Conservation (phyloP, 192 early-diverging fungal species). For the Coemansia sp. region DNA sequence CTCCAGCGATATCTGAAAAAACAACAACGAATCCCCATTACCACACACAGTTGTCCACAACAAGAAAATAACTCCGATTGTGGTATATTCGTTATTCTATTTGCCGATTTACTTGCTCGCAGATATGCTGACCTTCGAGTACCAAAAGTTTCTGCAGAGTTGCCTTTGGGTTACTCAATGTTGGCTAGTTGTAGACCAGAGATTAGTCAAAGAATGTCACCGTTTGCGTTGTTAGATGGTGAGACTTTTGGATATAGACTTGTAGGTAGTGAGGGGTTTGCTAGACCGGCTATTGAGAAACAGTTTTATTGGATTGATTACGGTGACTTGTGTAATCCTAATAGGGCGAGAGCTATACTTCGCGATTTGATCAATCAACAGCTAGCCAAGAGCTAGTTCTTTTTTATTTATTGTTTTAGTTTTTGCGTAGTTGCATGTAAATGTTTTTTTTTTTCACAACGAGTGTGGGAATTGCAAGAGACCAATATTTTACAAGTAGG, state of each 20-base stretch:
- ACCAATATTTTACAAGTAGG: no score
- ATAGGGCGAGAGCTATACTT: slow-evolving; percentile 27
- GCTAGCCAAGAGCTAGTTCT: no score
- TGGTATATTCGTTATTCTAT: slow-evolving; percentile 47
- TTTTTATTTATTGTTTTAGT: no score
- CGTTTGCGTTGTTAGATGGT: not conserved
- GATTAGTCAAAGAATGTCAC: slow-evolving; percentile 1
- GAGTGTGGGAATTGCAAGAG: no score
- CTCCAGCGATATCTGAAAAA: slow-evolving; percentile 3
- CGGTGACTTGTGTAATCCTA: slow-evolving; percentile 44
- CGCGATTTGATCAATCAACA: slow-evolving; percentile 12
- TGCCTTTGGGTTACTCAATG: slow-evolving; percentile 7
- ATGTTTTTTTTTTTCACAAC: no score
- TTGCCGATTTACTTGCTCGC: slow-evolving; percentile 42
- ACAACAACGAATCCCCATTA: slow-evolving; percentile 3
- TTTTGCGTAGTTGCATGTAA: no score
- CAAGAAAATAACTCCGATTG: slow-evolving; percentile 51
- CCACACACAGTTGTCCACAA: slow-evolving; percentile 51
- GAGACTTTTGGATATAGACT: no score
- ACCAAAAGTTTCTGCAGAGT: not conserved
- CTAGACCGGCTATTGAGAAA: not conserved
- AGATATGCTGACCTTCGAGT: slow-evolving; percentile 38
- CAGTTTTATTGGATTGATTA: slow-evolving; percentile 54
- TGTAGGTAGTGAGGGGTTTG: not conserved
- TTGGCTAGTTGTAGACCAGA: not conserved